phyloP scores from a whole-genome alignment of 306 rosid genomes.

The Fragaria vesca region DNA sequence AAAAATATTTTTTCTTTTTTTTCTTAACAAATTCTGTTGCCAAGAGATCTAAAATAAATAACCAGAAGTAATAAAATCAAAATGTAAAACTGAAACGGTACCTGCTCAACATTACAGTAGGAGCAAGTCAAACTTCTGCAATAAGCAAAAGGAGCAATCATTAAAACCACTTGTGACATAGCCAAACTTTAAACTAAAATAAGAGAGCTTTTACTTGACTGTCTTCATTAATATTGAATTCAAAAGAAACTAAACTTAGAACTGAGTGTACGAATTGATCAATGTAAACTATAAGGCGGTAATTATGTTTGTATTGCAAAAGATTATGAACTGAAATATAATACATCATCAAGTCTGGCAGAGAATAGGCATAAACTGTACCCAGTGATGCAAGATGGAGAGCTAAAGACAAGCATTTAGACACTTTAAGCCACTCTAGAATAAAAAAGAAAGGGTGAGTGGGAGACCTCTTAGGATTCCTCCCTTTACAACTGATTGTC shows the following conservation, averaged over 20 bases:
- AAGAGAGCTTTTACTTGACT: neutral
- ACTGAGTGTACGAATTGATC: neutral
- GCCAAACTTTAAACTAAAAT: neutral
- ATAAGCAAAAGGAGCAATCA: slow-evolving; percentile 34
- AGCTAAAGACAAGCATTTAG: neutral
- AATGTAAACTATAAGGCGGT: neutral
- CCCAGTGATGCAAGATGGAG: neutral
- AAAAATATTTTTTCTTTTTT: neutral
- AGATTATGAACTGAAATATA: neutral
- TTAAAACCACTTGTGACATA: neutral
- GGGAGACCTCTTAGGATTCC: neutral
- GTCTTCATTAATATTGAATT: neutral
- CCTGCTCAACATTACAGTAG: slow-evolving; percentile 92
- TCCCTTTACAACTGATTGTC: neutral
- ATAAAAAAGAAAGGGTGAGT: neutral
- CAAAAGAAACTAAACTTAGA: neutral
- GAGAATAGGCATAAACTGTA: neutral
- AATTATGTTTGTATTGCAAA: neutral
- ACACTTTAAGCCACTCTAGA: neutral
- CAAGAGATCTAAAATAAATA: slow-evolving; percentile 10
- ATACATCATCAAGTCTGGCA: neutral
- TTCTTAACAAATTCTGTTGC: slow-evolving; percentile 5
- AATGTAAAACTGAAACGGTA: slow-evolving; percentile 24
- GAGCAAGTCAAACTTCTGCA: slow-evolving; percentile 82
- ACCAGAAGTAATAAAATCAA: slow-evolving; percentile 18